These are phyloP conservation scores for Skeletonema marinoi DNA, from an alignment of 108 stramenopile genomes.

Conservation along the genomic window DNA sequence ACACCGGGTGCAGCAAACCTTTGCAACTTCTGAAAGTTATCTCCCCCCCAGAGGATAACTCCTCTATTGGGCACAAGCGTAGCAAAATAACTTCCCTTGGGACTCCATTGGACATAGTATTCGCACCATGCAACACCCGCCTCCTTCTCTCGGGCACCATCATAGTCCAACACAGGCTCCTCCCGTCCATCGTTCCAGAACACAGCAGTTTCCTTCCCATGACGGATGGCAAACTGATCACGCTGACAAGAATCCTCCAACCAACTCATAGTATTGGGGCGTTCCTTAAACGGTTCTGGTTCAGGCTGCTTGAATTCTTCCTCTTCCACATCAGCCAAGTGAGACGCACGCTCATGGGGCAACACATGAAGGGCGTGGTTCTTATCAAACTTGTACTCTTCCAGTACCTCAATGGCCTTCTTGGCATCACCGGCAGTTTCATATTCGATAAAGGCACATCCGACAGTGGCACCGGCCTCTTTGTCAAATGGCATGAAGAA, in stretches of 20 bases:
- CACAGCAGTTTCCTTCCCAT: constrained; percentile 90
- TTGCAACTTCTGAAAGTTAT: constrained; percentile 85
- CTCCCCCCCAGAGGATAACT: constrained; percentile 95
- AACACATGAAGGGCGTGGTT: constrained; percentile 80
- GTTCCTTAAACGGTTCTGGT: constrained; percentile 83
- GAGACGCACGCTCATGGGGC: constrained; percentile 73
- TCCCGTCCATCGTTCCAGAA: constrained; percentile 87
- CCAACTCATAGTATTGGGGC: constrained; percentile 88
- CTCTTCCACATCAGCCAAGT: constrained; percentile 59
- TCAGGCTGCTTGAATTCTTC: constrained; percentile 72
- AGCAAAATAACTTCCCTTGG: constrained; percentile 92
- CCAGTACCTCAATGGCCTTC: constrained; percentile 89
- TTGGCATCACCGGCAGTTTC: constrained; percentile 88
- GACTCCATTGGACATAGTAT: constrained; percentile 93
- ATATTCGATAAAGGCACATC: constrained; percentile 93
- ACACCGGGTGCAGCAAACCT: constrained; percentile 92
- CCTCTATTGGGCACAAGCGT: constrained; percentile 91
- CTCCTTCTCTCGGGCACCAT: constrained; percentile 95
- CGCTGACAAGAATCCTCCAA: constrained; percentile 91
- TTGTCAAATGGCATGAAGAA: constrained; percentile 70
- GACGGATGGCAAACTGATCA: constrained; percentile 93
- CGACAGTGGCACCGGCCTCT: constrained; percentile 69
- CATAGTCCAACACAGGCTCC: constrained; percentile 90
- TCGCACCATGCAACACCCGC: constrained; percentile 94
- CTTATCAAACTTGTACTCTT: constrained; percentile 94